phyloP scores from a whole-genome alignment of 2,329 filamentous ascomycete genomes.

The Penicillium sp. region DNA sequence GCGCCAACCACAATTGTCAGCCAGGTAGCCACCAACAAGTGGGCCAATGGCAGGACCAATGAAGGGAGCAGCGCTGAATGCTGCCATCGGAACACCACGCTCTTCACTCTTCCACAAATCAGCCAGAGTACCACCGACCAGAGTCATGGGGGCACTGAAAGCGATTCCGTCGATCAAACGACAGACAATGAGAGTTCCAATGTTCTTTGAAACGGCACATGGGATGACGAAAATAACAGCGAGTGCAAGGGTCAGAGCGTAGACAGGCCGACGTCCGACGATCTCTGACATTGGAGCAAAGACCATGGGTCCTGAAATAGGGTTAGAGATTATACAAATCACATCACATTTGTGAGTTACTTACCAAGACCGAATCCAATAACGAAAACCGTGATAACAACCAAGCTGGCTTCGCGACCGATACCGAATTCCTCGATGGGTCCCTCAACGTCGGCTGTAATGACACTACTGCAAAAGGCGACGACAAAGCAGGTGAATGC shows the following conservation, averaged over 20 bases:
- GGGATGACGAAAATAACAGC: conserved; percentile 79
- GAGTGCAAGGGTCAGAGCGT: conserved; percentile 63
- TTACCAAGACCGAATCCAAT: conserved; percentile 74
- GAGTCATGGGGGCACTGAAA: conserved; percentile 81
- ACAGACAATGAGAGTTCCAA: conserved; percentile 71
- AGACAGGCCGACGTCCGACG: conserved; percentile 68
- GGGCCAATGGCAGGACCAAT: conserved; percentile 76
- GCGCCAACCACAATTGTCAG: conserved; percentile 69
- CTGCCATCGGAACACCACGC: conserved; percentile 81
- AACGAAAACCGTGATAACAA: conserved; percentile 74
- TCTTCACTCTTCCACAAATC: conserved; percentile 85
- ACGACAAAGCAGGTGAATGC: conserved; percentile 73
- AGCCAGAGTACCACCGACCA: conserved; percentile 77
- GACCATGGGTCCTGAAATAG: conserved; percentile 61
- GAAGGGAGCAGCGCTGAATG: conserved; percentile 79
- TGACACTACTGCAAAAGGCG: conserved; percentile 67
- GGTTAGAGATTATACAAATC: conserved; percentile 11
- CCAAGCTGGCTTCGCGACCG: conserved; percentile 67
- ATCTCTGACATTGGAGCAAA: conserved; percentile 79
- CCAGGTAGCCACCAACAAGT: conserved; percentile 72
- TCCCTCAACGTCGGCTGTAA: conserved; percentile 71
- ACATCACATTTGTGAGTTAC: conserved; percentile 2
- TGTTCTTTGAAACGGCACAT: conserved; percentile 72
- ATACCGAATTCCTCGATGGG: conserved; percentile 64
- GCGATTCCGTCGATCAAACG: conserved; percentile 77